Conservation (phyloP, 352 stramenopile genomes). For the Pythium rhizo-oryzae region DNA sequence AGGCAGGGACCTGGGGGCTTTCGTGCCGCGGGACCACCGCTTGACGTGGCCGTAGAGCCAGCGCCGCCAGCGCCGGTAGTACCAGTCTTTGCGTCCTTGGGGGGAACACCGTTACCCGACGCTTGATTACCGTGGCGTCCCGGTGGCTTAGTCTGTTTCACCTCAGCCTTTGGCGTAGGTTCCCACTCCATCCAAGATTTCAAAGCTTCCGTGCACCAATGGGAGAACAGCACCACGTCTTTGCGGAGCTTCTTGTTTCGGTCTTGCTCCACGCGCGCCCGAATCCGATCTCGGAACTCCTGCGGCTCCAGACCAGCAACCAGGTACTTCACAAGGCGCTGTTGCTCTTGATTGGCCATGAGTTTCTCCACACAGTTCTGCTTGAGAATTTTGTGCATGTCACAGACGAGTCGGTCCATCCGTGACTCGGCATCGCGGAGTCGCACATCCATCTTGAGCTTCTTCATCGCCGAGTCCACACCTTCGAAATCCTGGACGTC, state of each 20-base stretch:
- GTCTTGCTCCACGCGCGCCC: background rate
- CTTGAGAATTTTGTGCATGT: slow-evolving; percentile 3
- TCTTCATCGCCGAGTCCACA: slow-evolving; percentile 11
- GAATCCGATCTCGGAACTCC: background rate
- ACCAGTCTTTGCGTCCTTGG: background rate
- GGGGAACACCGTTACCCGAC: too few relatives aligned
- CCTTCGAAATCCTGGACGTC: background rate
- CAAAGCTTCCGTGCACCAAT: background rate
- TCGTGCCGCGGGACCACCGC: background rate
- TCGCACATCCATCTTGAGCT: slow-evolving; percentile 10
- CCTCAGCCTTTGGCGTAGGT: background rate
- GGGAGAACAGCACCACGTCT: background rate
- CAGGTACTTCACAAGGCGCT: slow-evolving; percentile 13
- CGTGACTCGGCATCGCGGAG: slow-evolving; percentile 1
- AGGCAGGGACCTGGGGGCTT: slow-evolving; percentile 3
- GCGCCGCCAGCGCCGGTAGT: background rate
- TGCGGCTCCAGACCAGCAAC: background rate
- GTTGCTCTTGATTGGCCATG: background rate
- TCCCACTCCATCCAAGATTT: slow-evolving; percentile 7
- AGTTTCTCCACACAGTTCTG: background rate
- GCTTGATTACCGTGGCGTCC: background rate
- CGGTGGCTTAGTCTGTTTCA: background rate
- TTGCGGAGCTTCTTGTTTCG: slow-evolving; percentile 7
- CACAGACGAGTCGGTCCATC: background rate
- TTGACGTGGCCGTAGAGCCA: background rate